Percentiles rank a stretch among this genome's conserved stretches.
Evolutionary conservation across 106 monocot species (phyloP).

Genomic region (Apostasia ramifera): DNA sequence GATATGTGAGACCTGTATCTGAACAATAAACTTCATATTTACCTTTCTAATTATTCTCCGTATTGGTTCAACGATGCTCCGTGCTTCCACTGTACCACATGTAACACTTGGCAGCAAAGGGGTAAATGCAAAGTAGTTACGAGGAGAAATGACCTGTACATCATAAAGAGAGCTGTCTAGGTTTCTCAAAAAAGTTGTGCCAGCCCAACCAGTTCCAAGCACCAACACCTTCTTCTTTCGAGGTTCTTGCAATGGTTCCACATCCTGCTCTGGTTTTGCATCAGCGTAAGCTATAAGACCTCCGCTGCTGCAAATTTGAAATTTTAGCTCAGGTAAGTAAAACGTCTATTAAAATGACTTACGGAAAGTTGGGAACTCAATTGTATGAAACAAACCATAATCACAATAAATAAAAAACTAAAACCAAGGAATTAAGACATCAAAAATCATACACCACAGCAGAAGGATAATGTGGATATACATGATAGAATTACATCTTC

Average conservation of each 20-base stretch:
- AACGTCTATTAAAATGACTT: no score
- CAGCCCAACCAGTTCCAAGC: constrained; percentile 82
- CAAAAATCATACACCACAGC: neutral
- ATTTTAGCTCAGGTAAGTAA: neutral
- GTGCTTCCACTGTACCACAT: constrained; percentile 61
- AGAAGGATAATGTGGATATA: neutral
- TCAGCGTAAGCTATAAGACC: constrained; percentile 63
- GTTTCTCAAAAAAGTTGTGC: constrained; percentile 62
- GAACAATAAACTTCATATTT: neutral
- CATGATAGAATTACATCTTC: neutral
- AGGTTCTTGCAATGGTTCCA: constrained; percentile 14
- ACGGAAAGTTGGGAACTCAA: neutral
- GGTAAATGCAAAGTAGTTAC: constrained; percentile 76
- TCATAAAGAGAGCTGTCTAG: constrained; percentile 53
- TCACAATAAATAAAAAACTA: neutral
- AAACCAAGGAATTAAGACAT: neutral
- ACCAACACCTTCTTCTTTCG: constrained; percentile 56
- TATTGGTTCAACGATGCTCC: constrained; percentile 67
- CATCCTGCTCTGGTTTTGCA: constrained; percentile 15
- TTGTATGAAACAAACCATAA: neutral
- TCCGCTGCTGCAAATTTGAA: constrained; percentile 35
- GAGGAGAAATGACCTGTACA: constrained; percentile 58
- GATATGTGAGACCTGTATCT: no score
- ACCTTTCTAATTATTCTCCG: constrained; percentile 63
- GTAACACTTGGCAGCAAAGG: constrained; percentile 78